Percentiles rank a stretch among this genome's conserved stretches.
phyloP scores from a whole-genome alignment of 805 yeast genomes.

The Lachancea mirantina region DNA sequence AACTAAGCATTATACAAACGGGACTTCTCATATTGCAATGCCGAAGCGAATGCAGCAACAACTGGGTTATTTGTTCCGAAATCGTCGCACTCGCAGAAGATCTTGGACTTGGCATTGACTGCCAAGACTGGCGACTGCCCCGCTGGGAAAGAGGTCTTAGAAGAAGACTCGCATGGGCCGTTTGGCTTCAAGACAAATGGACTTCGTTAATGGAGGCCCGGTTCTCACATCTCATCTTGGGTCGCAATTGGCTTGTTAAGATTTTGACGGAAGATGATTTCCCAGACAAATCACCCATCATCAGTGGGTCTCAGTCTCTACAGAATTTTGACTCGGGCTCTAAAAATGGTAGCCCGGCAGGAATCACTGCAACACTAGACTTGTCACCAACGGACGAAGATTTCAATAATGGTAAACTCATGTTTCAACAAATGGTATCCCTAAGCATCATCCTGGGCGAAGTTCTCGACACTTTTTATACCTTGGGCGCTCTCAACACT shows the following conservation, averaged over 20 bases:
- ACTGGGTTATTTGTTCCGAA: conserved; percentile 81
- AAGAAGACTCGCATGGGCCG: conserved; percentile 91
- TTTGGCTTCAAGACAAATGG: conserved; percentile 90
- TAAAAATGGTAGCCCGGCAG: conserved; percentile 11
- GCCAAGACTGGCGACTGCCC: conserved; percentile 86
- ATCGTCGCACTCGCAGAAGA: conserved; percentile 86
- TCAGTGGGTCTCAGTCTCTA: conserved; percentile 8
- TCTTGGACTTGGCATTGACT: conserved; percentile 83
- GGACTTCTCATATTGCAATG: conserved; percentile 70
- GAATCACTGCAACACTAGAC: conserved; percentile 21
- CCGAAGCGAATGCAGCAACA: conserved; percentile 50
- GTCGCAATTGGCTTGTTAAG: conserved; percentile 73
- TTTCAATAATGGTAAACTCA: conserved; percentile 59
- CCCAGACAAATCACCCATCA: conserved; percentile 51
- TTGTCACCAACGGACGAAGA: conserved; percentile 39
- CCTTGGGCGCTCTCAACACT: conserved; percentile 55
- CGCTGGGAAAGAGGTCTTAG: conserved; percentile 92
- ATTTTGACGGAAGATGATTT: conserved; percentile 65
- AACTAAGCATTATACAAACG: conserved; percentile 86
- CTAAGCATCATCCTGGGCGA: conserved; percentile 64
- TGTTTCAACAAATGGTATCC: conserved; percentile 62
- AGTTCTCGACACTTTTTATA: conserved; percentile 63
- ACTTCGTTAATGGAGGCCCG: conserved; percentile 70
- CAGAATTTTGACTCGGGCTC: conserved; percentile 2
- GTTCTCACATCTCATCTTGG: conserved; percentile 71